Conservation (phyloP, 2,329 filamentous ascomycete species). For the Epichloe scottii region DNA sequence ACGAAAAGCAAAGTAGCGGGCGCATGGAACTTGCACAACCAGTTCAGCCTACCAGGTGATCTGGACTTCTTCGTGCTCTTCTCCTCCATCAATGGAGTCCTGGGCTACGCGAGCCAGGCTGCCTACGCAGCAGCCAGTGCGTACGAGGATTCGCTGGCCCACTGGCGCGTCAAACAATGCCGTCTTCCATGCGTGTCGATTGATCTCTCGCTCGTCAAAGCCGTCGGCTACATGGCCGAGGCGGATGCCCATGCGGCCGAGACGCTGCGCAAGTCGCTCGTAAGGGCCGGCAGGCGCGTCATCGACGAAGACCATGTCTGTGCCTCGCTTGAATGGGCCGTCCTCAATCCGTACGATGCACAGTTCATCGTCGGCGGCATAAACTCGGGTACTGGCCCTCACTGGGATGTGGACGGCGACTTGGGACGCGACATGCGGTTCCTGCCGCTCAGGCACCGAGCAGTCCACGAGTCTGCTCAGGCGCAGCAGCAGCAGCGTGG, state of each 20-base stretch:
- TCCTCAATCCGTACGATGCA: neutral
- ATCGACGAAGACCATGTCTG: neutral
- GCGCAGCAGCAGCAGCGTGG: neutral
- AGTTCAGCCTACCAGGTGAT: conserved; percentile 6
- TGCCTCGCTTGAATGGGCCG: neutral
- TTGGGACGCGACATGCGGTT: conserved; percentile 6
- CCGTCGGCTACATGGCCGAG: neutral
- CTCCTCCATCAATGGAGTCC: conserved; percentile 17
- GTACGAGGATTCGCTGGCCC: conserved; percentile 20
- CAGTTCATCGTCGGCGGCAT: conserved; percentile 3
- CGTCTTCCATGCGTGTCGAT: neutral
- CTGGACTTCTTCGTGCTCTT: conserved; percentile 20
- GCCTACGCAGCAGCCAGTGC: conserved; percentile 26
- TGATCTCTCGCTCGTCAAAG: neutral
- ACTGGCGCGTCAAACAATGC: neutral
- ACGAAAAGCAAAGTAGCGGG: conserved; percentile 21
- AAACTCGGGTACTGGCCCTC: conserved; percentile 5
- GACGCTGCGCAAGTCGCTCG: neutral
- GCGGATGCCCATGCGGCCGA: too few species aligned
- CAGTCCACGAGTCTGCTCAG: neutral
- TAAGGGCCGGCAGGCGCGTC: neutral
- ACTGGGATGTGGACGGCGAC: conserved; percentile 2
- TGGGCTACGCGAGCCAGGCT: conserved; percentile 17
- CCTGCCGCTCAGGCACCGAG: conserved; percentile 2
- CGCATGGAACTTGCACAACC: conserved; percentile 19